These are phyloP conservation scores for Colletotrichum sp. DNA, from an alignment of 2,329 filamentous ascomycete species.

Conservation along the genomic window DNA sequence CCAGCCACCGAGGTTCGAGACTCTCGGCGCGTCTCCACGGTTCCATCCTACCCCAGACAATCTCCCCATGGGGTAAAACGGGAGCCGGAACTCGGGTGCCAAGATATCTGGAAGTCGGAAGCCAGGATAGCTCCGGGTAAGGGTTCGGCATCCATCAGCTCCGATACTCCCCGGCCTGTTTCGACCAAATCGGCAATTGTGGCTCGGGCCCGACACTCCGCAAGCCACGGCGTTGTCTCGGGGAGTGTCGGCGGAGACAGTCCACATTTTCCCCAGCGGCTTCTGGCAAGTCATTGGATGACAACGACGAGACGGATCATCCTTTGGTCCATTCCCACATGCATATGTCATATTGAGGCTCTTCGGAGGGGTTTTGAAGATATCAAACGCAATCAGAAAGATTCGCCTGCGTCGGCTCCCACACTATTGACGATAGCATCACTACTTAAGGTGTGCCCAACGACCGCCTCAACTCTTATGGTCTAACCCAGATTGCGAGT, in stretches of 20 bases:
- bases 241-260: neutral
- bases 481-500: neutral
- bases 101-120: neutral
- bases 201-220: neutral
- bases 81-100: neutral
- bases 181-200: neutral
- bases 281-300: slow-evolving; percentile 1
- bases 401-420: neutral
- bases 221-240: neutral
- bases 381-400: neutral
- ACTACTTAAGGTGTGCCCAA: neutral
- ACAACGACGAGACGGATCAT: neutral
- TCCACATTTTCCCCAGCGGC: neutral
- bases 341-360: neutral
- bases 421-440: neutral
- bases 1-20: neutral
- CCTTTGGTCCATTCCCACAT: neutral
- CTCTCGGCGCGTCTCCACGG: neutral
- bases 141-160: neutral
- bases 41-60: neutral
- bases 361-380: neutral
- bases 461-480: neutral
- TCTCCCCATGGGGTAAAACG: neutral
- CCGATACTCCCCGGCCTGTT: neutral
- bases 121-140: neutral